phyloP scores from a whole-genome alignment of 768 basidiomycete species.

The Pleurotus giganteus region DNA sequence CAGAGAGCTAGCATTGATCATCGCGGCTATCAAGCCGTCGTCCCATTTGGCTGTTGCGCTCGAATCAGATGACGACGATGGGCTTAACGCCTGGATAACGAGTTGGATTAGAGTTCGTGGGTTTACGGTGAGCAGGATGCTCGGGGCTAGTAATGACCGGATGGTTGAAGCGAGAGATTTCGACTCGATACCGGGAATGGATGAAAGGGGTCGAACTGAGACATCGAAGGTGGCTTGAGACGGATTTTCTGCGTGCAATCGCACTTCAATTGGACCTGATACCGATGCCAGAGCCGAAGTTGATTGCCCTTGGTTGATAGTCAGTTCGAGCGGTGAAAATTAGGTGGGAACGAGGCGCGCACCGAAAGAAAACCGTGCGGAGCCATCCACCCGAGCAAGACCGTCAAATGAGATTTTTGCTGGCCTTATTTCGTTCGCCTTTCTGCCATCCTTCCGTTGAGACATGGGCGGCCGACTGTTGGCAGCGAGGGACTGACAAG shows the following conservation, averaged over 20 bases:
- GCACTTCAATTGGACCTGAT: conserved; percentile 79
- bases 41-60: no score
- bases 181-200: conserved; percentile 67
- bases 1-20: conserved; percentile 69
- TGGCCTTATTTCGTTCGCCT: conserved; percentile 33
- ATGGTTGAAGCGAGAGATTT: conserved; percentile 57
- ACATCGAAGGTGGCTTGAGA: conserved; percentile 77
- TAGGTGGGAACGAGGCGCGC: conserved; percentile 16
- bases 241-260: conserved; percentile 65
- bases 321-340: conserved; percentile 7
- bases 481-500: no score
- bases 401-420: conserved; percentile 51
- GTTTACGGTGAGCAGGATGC: conserved; percentile 61
- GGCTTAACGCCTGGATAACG: conserved; percentile 62
- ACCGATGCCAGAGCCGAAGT: conserved; percentile 62
- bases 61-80: conserved; percentile 20
- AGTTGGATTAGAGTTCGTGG: conserved; percentile 77
- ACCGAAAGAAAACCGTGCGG: conserved; percentile 71
- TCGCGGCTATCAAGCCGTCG: conserved; percentile 52
- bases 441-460: no score
- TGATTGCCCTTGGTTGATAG: conserved; percentile 23
- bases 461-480: no score
- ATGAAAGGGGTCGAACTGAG: conserved; percentile 63
- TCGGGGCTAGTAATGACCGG: conserved; percentile 57
- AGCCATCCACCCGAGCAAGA: conserved; percentile 71